A percentile compares a stretch with the other conserved stretches of the same genome.
These are phyloP conservation scores for Penicillium sp. DNA, from an alignment of 2,329 filamentous ascomycete genomes.

Conservation along the genomic window DNA sequence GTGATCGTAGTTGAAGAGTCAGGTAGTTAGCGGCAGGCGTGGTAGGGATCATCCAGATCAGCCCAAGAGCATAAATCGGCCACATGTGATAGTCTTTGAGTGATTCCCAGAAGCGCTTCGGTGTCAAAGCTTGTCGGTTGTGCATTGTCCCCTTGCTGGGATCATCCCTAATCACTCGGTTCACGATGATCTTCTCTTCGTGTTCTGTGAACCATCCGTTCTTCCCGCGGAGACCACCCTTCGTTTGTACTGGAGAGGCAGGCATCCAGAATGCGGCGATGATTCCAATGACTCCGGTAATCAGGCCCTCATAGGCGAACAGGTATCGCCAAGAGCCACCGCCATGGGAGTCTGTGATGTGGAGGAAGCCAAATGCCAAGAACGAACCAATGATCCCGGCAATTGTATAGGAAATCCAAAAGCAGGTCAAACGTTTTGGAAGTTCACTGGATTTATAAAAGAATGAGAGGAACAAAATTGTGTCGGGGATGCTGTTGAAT, in stretches of 20 bases:
- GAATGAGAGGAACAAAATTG: slow-evolving; percentile 60
- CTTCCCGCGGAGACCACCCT: slow-evolving; percentile 58
- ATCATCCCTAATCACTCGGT: slow-evolving; percentile 57
- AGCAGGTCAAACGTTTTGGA: slow-evolving; percentile 63
- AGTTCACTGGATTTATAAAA: slow-evolving; percentile 70
- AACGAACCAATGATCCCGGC: slow-evolving; percentile 52
- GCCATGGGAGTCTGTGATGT: slow-evolving; percentile 1
- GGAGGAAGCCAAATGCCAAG: background rate
- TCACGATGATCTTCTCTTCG: slow-evolving; percentile 68
- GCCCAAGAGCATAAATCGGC: slow-evolving; percentile 52
- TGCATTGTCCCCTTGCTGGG: slow-evolving; percentile 58
- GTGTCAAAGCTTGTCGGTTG: slow-evolving; percentile 53
- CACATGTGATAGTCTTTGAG: slow-evolving; percentile 56
- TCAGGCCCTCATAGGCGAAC: slow-evolving; percentile 2
- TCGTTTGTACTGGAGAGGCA: slow-evolving; percentile 63
- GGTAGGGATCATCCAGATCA: slow-evolving; percentile 38
- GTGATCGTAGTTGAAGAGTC: slow-evolving; percentile 43
- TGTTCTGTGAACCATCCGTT: slow-evolving; percentile 64
- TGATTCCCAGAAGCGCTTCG: slow-evolving; percentile 46
- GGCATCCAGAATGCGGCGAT: slow-evolving; percentile 55
- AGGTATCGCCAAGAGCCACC: slow-evolving; percentile 3
- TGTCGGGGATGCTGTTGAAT: background rate
- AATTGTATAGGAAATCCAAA: slow-evolving; percentile 64
- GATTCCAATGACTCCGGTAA: background rate
- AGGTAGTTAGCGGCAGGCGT: slow-evolving; percentile 28